These are phyloP conservation scores for Heterobasidion irregulare DNA, from an alignment of 1,284 basidiomycete species.

Conservation along the genomic window DNA sequence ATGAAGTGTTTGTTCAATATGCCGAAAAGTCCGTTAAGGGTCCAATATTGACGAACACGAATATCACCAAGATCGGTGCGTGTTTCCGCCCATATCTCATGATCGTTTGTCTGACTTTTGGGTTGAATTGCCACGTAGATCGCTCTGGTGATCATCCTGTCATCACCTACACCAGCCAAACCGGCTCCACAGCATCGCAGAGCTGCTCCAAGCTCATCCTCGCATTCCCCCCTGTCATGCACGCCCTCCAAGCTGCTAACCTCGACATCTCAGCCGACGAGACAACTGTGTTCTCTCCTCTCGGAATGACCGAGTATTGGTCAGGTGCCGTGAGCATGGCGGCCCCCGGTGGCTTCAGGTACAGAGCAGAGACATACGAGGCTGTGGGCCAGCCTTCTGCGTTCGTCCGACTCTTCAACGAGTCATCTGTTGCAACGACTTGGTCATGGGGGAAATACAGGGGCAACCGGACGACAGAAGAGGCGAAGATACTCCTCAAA, in stretches of 20 bases:
- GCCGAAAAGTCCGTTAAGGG: neutral
- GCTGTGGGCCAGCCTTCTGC: neutral
- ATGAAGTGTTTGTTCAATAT: neutral
- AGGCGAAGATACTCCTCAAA: neutral
- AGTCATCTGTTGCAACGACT: neutral
- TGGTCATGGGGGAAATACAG: neutral
- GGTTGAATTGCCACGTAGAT: neutral
- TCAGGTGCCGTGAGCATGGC: neutral
- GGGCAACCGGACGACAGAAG: neutral
- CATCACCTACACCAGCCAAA: neutral
- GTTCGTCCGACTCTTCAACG: neutral
- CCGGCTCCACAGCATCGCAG: neutral
- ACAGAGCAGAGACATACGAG: neutral
- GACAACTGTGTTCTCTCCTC: neutral
- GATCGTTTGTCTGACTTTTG: neutral
- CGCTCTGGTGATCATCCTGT: neutral
- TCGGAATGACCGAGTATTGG: neutral
- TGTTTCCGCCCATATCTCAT: neutral
- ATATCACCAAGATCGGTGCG: neutral
- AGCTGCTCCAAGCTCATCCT: neutral
- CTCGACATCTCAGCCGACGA: neutral
- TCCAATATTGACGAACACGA: neutral
- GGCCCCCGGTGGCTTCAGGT: neutral
- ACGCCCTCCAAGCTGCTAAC: neutral
- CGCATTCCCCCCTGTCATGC: neutral